Base-by-base conservation (phyloP, 2,329 filamentous ascomycete species). In the Aaosphaeria pasadenensis region DNA sequence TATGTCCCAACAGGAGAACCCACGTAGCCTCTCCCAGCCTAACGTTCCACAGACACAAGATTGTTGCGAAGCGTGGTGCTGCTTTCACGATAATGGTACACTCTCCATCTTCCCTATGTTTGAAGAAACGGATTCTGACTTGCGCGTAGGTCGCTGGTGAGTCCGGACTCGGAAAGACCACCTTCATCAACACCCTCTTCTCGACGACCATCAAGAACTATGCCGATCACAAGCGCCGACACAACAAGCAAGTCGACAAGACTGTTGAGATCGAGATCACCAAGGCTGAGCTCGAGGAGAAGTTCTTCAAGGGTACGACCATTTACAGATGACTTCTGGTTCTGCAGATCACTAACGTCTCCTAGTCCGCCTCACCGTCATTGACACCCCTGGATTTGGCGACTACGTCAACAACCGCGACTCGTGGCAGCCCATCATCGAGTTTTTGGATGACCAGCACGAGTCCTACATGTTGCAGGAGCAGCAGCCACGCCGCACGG, bases 201-300 rank as follows among this genome's bases (percentile, higher is more conserved):
- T 99, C 94, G 55, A 99, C 95, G 60, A 99, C 94, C 66, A 99
- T 99, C 84, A 99, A 99, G 84, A 99, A 97, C 84, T 99, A 99
- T 75, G 94, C 94, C 83, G 94, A 99, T 77, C 92, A 99, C 84
- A 96, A 96, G 83, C 89, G 91, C 76, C 89, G 94, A 71, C 94
- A 99, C 77, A 89, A 94, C 78, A 99, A 99, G 85, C 94, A 99
- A 81, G 85, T 97, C 62, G 94, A 99, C 80, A 97, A 97, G 84
- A 99, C 94, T 7, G 94, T 99, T 58, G 95, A 99, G 80, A 99
- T 99, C 64, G 94, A 99, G 77, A 99, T 99, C 72, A 99, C 94
- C 74, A 99, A 99, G 84, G 94, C 94, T 51, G 94, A 99, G 80
- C 80, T 99, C 56, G 94, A 99, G 79, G 94, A 99, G 87, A 99